phyloP scores from a whole-genome alignment of 805 yeast genomes.

The Hanseniaspora taiwanica region DNA sequence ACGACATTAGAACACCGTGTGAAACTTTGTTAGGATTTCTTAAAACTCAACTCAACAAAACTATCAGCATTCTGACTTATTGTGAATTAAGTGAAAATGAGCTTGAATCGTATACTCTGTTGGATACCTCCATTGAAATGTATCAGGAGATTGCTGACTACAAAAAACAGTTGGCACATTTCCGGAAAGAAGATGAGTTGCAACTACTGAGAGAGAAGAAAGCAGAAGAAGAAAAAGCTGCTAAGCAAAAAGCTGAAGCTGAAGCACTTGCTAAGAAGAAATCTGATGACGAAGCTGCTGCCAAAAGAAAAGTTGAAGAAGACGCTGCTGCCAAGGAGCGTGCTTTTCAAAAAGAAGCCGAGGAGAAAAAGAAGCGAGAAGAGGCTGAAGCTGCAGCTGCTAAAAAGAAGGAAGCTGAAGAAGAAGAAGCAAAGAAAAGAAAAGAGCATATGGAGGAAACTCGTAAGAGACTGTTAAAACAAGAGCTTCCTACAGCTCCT shows the following conservation, averaged over 20 bases:
- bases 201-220: slow-evolving; percentile 12
- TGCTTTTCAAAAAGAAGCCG: not conserved
- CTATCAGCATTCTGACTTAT: slow-evolving; percentile 47
- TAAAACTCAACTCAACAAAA: slow-evolving; percentile 36
- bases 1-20: slow-evolving; percentile 69
- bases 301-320: not conserved
- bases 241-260: slow-evolving; percentile 7
- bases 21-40: slow-evolving; percentile 58
- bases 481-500: not conserved
- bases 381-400: not conserved
- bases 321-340: not conserved
- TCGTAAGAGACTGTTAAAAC: not conserved
- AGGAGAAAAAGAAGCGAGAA: not conserved
- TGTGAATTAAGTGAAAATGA: slow-evolving; percentile 27
- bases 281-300: not conserved
- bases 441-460: not conserved
- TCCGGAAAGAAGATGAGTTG: slow-evolving; percentile 14
- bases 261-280: slow-evolving; percentile 2
- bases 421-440: not conserved
- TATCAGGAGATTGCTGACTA: slow-evolving; percentile 12
- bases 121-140: slow-evolving; percentile 8
- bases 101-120: slow-evolving; percentile 1
- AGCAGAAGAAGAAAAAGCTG: slow-evolving; percentile 4
- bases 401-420: not conserved
- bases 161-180: slow-evolving; percentile 11